These are phyloP conservation scores for Nannochloropsis gaditana DNA, from an alignment of 108 stramenopile genomes.

Conservation along the genomic window DNA sequence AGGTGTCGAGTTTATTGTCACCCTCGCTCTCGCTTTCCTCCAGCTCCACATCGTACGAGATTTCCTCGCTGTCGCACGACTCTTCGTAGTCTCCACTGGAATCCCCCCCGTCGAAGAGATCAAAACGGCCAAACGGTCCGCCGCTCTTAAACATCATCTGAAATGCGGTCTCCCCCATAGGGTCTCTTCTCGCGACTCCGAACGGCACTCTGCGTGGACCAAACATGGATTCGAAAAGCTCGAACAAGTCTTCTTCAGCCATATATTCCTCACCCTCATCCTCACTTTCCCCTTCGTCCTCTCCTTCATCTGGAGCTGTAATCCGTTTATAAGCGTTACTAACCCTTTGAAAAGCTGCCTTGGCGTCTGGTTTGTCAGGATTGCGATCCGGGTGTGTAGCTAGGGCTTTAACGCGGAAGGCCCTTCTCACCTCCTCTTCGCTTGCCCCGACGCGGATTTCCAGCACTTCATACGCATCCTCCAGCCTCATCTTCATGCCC, in stretches of 20 bases:
- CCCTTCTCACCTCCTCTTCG: background rate
- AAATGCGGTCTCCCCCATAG: too few relatives aligned
- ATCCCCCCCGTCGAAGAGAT: too few relatives aligned
- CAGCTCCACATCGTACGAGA: too few relatives aligned
- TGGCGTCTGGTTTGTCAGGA: conserved; percentile 20
- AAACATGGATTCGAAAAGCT: background rate
- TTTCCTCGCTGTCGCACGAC: too few relatives aligned
- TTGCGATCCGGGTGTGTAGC: conserved; percentile 13
- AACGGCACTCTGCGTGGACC: background rate
- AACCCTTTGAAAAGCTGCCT: background rate
- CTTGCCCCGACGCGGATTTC: background rate
- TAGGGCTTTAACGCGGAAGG: background rate
- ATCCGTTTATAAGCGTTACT: conserved; percentile 18
- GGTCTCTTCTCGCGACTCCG: background rate
- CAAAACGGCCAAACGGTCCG: too few relatives aligned
- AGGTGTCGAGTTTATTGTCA: background rate
- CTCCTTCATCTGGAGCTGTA: background rate
- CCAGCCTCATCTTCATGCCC: background rate
- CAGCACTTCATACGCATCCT: background rate
- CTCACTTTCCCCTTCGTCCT: background rate
- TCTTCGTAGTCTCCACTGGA: too few relatives aligned
- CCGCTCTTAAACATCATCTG: too few relatives aligned
- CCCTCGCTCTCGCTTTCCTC: background rate
- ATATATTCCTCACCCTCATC: background rate
- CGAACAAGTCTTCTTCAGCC: background rate